Evolutionary conservation across 352 stramenopile genomes (phyloP).

Genomic region (Globisporangium recalcitrans): DNA sequence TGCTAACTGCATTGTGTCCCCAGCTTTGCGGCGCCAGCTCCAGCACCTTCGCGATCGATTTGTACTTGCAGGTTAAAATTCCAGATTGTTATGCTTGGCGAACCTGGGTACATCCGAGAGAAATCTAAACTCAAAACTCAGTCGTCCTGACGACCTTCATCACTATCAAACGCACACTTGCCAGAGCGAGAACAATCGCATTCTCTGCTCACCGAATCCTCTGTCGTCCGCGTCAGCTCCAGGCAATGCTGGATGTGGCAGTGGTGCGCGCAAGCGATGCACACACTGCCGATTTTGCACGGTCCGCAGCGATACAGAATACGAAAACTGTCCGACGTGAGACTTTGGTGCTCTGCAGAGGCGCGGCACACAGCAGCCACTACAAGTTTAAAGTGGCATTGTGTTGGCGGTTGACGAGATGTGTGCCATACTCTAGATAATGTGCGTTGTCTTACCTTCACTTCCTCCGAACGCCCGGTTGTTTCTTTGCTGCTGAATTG

Average conservation of each 20-base stretch:
- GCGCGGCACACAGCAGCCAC: slow-evolving; percentile 46
- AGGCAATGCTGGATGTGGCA: slow-evolving; percentile 63
- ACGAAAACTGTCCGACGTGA: slow-evolving; percentile 72
- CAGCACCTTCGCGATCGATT: slow-evolving; percentile 65
- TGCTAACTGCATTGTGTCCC: neutral
- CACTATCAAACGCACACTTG: slow-evolving; percentile 28
- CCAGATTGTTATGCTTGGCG: neutral
- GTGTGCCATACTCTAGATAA: neutral
- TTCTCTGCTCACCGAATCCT: slow-evolving; percentile 36
- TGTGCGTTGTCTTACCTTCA: slow-evolving; percentile 18
- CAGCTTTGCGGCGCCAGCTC: slow-evolving; percentile 49
- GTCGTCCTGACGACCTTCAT: slow-evolving; percentile 1
- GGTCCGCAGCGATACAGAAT: slow-evolving; percentile 59
- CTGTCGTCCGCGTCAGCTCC: slow-evolving; percentile 50
- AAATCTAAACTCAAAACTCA: neutral
- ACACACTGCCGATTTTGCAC: slow-evolving; percentile 46
- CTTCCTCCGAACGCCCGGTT: slow-evolving; percentile 38
- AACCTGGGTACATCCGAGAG: neutral
- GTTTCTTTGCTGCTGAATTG: slow-evolving; percentile 22
- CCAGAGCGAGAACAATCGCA: slow-evolving; percentile 35
- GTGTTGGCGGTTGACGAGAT: neutral
- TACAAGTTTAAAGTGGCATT: slow-evolving; percentile 13
- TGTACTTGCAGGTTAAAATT: slow-evolving; percentile 18
- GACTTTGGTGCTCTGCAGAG: slow-evolving; percentile 39
- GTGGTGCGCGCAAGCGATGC: slow-evolving; percentile 61